These are phyloP conservation scores for Phytophthora sojae DNA, from an alignment of 352 stramenopile genomes.

Conservation along the genomic window DNA sequence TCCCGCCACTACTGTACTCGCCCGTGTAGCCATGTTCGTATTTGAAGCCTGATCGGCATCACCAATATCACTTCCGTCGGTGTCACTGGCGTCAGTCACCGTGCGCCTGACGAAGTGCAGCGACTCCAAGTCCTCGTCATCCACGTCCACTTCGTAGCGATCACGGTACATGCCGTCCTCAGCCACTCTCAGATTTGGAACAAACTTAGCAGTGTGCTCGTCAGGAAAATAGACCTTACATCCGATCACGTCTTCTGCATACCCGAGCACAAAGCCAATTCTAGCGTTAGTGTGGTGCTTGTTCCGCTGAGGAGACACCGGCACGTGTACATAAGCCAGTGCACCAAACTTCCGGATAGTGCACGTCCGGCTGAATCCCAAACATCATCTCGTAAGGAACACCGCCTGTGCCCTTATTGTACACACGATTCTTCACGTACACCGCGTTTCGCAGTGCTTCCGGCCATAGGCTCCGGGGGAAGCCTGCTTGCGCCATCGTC, in stretches of 20 bases:
- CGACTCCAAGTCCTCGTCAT: too few relatives aligned
- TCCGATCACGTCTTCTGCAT: conserved; percentile 14
- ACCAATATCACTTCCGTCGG: not conserved
- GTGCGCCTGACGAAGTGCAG: too few relatives aligned
- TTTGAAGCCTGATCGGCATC: too few relatives aligned
- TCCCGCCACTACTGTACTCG: too few relatives aligned
- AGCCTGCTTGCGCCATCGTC: conserved; percentile 11
- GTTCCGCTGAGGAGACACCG: not conserved
- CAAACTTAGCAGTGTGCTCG: not conserved
- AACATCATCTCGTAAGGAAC: conserved; percentile 22
- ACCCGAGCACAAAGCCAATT: conserved; percentile 15
- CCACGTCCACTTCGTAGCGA: too few relatives aligned
- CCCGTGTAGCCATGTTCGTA: not conserved
- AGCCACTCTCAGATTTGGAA: not conserved
- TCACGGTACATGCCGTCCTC: not conserved
- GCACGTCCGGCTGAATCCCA: conserved; percentile 7
- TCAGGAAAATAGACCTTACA: conserved; percentile 7
- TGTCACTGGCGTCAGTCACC: too few relatives aligned
- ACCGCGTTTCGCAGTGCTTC: conserved; percentile 8
- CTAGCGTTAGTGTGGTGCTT: conserved; percentile 15
- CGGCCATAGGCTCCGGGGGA: conserved; percentile 12
- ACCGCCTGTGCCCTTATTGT: conserved; percentile 9
- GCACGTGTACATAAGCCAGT: conserved; percentile 16
- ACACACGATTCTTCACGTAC: conserved; percentile 17
- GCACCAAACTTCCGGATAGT: conserved; percentile 23